Evolutionary conservation across 768 basidiomycete genomes (phyloP), one percentile per base, ranked within the genome.

Genomic region (Imleria badia): DNA sequence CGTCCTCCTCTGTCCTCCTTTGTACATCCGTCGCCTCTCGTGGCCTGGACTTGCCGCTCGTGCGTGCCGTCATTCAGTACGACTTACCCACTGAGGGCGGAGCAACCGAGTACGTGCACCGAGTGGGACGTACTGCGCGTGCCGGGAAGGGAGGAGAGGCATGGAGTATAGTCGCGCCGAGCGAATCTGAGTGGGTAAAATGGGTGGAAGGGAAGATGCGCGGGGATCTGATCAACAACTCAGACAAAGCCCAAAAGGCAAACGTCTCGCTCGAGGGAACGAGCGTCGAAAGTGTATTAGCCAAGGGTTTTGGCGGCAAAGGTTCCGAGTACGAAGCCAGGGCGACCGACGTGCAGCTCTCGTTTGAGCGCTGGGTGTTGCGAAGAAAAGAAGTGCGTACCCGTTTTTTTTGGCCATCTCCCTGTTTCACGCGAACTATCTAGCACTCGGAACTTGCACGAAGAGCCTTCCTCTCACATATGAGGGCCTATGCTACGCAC

Each of bases 21-120:
- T 98, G 95, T 69, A 99, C 97, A 1, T 96, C 94, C 10, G 95
- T 99, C 48, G 97, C 97, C 3, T 94, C 97, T n/a, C 92, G 97
- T 67, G 97, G 97, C 66, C 81, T 99, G 23, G 96, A 98, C 73
- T 77, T 99, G 26, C 94, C 94, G 6, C 80, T 91, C n/a, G 94
- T 98, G 8, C 86, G 89, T 34, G 91, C 92, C 3, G 94, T 99
- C 56, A 75, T 98, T 31, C 97, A 99, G 66, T 97, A 97, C 65
- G 97, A 99, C 68, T 82, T 98, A 20, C 96, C 97, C 1, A 98
- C 97, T 1, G 97, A 99, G 76, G 91, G 94, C 17, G 96, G 97
- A 11, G 86, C 87, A 26, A 97, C 89, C 12, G 97, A 99, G 68
- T 98, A 99, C 63, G 86, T 99, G 11, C 97, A 99, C 74, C 84